Evolutionary conservation across 2,329 filamentous ascomycete genomes (phyloP).

Genomic region (Ambrosiella xylebori): DNA sequence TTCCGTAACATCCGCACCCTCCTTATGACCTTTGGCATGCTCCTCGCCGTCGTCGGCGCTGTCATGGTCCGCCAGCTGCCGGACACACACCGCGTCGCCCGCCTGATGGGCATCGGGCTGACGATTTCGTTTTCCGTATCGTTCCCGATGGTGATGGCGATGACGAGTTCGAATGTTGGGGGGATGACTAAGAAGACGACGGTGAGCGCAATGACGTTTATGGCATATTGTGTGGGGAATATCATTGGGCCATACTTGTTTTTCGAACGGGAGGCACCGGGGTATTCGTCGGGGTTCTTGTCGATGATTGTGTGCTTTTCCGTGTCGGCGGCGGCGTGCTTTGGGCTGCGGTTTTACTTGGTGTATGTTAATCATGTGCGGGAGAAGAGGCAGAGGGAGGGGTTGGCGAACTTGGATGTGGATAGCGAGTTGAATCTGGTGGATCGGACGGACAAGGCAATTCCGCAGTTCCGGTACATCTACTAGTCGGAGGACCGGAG

Average conservation of each 20-base stretch:
- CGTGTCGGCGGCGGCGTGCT: constrained; percentile 24
- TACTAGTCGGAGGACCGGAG: constrained; percentile 16
- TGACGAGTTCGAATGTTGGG: constrained; percentile 40
- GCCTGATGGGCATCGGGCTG: constrained; percentile 24
- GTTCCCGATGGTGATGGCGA: constrained; percentile 31
- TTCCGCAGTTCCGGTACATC: constrained; percentile 35
- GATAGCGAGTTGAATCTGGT: constrained; percentile 15
- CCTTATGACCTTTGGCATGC: constrained; percentile 17
- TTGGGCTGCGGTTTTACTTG: constrained; percentile 34
- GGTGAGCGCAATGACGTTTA: constrained; percentile 39
- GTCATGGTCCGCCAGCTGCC: constrained; percentile 16
- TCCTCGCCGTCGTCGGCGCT: constrained; percentile 15
- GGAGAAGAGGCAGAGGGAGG: constrained; percentile 18
- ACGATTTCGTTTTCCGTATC: constrained; percentile 35
- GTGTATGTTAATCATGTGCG: constrained; percentile 35
- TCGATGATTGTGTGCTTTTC: constrained; percentile 44
- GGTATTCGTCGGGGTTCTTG: constrained; percentile 43
- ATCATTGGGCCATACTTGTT: constrained; percentile 45
- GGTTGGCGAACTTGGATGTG: not conserved
- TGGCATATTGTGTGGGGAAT: constrained; percentile 43
- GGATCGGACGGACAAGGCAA: constrained; percentile 39
- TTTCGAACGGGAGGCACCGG: constrained; percentile 35
- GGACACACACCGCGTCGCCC: constrained; percentile 14
- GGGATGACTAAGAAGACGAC: constrained; percentile 47
- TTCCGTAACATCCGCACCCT: constrained; percentile 17